A percentile compares a stretch with the other conserved stretches of the same genome.
Evolutionary conservation across 768 basidiomycete species (phyloP).

Genomic region (Boletus eberwhitei): DNA sequence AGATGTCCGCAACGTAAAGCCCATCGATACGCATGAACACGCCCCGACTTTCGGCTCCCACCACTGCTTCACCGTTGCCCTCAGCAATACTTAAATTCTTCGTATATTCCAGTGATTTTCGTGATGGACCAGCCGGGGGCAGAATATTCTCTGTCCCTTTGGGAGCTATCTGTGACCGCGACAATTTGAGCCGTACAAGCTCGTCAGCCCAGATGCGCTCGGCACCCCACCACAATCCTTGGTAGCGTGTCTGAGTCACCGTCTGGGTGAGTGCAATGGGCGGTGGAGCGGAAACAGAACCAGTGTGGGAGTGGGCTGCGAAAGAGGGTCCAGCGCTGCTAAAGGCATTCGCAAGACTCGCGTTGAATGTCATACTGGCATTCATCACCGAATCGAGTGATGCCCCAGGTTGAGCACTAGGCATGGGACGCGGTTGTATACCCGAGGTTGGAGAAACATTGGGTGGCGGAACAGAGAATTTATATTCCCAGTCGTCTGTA

Average conservation of each 20-base stretch:
- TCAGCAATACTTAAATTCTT: slow-evolving; percentile 9
- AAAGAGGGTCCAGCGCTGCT: slow-evolving; percentile 1
- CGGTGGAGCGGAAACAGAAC: slow-evolving; percentile 14
- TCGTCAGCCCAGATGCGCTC: slow-evolving; percentile 89
- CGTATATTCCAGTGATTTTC: slow-evolving; percentile 28
- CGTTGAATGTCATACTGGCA: slow-evolving; percentile 44
- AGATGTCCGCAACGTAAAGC: slow-evolving; percentile 59
- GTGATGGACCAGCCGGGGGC: slow-evolving; percentile 57
- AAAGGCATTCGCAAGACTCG: slow-evolving; percentile 19
- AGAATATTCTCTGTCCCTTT: slow-evolving; percentile 56
- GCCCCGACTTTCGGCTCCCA: slow-evolving; percentile 43
- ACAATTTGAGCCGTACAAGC: slow-evolving; percentile 72
- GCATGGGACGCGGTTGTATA: background rate
- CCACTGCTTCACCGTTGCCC: slow-evolving; percentile 5
- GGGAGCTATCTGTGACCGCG: slow-evolving; percentile 65
- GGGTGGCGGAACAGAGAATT: slow-evolving; percentile 40
- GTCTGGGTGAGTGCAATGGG: slow-evolving; percentile 27
- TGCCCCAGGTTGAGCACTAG: slow-evolving; percentile 9
- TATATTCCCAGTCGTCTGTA: slow-evolving; percentile 70
- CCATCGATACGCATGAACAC: slow-evolving; percentile 71
- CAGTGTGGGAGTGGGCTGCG: background rate
- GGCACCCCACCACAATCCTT: slow-evolving; percentile 87
- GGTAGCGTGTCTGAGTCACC: slow-evolving; percentile 56
- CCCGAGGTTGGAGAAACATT: slow-evolving; percentile 9
- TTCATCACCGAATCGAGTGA: slow-evolving; percentile 46